Percentiles rank a stretch among this genome's conserved stretches.
These are phyloP conservation scores for Alternaria brassicicola DNA, from an alignment of 2,329 filamentous ascomycete genomes.

Conservation along the genomic window DNA sequence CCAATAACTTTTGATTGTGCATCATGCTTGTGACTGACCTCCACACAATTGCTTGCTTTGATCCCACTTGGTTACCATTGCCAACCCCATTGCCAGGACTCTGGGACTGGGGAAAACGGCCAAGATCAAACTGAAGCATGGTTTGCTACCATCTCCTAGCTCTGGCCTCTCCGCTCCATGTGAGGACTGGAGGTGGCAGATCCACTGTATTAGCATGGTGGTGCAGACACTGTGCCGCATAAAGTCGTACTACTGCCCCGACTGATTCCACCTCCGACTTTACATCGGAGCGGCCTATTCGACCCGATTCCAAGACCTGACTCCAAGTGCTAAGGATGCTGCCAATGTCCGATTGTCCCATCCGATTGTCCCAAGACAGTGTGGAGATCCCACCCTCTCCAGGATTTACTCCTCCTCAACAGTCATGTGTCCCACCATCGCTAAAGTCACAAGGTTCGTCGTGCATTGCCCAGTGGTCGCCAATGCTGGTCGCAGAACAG, in stretches of 20 bases:
- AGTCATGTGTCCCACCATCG: conserved; percentile 15
- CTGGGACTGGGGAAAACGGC: conserved; percentile 15
- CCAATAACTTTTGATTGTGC: conserved; percentile 5
- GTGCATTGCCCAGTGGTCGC: not conserved
- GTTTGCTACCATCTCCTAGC: conserved; percentile 1
- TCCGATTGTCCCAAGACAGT: not conserved
- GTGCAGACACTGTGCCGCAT: conserved; percentile 1
- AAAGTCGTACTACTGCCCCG: not conserved
- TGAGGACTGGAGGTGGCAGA: not conserved
- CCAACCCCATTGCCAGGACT: conserved; percentile 5
- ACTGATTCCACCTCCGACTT: not conserved
- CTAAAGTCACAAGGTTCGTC: not conserved
- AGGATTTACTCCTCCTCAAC: conserved; percentile 1
- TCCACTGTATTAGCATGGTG: not conserved
- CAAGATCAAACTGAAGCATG: not conserved
- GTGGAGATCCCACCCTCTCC: conserved; percentile 11
- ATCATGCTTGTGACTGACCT: not conserved
- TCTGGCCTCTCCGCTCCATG: conserved; percentile 1
- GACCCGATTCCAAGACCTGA: conserved; percentile 1
- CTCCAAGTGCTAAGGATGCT: conserved; percentile 2
- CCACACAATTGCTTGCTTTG: conserved; percentile 3
- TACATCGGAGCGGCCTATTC: not conserved
- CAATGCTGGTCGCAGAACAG: conserved; percentile 2
- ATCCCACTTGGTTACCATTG: conserved; percentile 8
- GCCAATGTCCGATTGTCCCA: conserved; percentile 10